These are phyloP conservation scores for Vishniacozyma victoriae DNA, from an alignment of 768 basidiomycete genomes.

Conservation along the genomic window DNA sequence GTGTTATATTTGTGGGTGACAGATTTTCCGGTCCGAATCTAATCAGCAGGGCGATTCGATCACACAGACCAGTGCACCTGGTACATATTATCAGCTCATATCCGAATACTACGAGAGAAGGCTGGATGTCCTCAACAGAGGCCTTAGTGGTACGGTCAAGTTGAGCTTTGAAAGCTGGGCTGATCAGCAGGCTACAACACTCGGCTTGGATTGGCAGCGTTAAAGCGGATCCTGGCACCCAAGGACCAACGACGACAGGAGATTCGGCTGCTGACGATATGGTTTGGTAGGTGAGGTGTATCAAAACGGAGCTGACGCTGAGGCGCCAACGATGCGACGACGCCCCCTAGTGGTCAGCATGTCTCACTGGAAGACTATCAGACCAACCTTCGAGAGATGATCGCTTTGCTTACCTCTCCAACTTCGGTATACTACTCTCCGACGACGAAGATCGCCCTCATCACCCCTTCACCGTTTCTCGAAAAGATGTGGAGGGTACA, in stretches of 20 bases:
- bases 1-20: too few species aligned
- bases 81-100: conserved; percentile 62
- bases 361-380: conserved; percentile 63
- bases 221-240: conserved; percentile 64
- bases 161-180: too few species aligned
- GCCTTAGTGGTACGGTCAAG: conserved; percentile 49
- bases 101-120: conserved; percentile 69
- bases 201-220: conserved; percentile 70
- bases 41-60: conserved; percentile 29
- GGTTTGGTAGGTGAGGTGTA: conserved; percentile 62
- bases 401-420: conserved; percentile 59
- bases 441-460: conserved; percentile 65
- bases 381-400: conserved; percentile 59
- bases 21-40: too few species aligned
- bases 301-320: neutral
- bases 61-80: conserved; percentile 15
- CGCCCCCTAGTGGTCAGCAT: conserved; percentile 62
- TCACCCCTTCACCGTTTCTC: conserved; percentile 74
- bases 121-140: conserved; percentile 77
- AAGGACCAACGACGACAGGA: conserved; percentile 52
- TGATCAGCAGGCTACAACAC: conserved; percentile 59
- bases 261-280: conserved; percentile 66
- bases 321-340: conserved; percentile 65
- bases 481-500: conserved; percentile 28
- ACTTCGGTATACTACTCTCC: conserved; percentile 63